These are phyloP conservation scores for Solanum rostratum DNA, from an alignment of 257 asterid genomes.

Conservation along the genomic window DNA sequence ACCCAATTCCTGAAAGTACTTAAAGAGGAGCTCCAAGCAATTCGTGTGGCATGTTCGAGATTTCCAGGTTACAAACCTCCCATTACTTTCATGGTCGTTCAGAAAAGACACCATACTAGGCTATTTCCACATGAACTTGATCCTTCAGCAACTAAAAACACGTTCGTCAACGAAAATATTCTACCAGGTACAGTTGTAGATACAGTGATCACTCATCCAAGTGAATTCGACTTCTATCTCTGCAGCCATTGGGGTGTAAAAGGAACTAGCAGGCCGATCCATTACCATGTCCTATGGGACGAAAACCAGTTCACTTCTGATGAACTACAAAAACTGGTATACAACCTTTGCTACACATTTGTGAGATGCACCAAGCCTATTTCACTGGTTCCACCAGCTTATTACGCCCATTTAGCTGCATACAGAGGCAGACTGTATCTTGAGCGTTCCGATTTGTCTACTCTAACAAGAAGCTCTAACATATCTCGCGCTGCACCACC, in stretches of 20 bases:
- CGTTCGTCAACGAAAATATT: constrained; percentile 42
- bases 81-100: constrained; percentile 77
- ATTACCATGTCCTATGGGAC: constrained; percentile 85
- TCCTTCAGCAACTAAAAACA: constrained; percentile 7
- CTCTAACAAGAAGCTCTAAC: constrained; percentile 5
- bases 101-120: constrained; percentile 86
- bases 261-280: constrained; percentile 90
- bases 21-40: constrained; percentile 45
- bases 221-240: constrained; percentile 78
- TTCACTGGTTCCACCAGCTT: constrained; percentile 89
- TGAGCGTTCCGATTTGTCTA: constrained; percentile 38
- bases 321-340: constrained; percentile 75
- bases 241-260: constrained; percentile 96
- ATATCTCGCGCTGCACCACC: constrained; percentile 54
- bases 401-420: constrained; percentile 93
- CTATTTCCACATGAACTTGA: constrained; percentile 47
- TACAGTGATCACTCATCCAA: constrained; percentile 68
- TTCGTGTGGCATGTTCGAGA: constrained; percentile 47
- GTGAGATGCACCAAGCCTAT: constrained; percentile 94
- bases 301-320: constrained; percentile 81
- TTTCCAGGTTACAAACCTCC: constrained; percentile 69
- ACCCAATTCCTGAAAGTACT: constrained; percentile 75
- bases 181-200: constrained; percentile 97
- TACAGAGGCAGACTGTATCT: constrained; percentile 83
- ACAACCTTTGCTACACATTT: constrained; percentile 88